Conservation (phyloP, 495 filamentous ascomycete species). For the Cairneyella variabilis region DNA sequence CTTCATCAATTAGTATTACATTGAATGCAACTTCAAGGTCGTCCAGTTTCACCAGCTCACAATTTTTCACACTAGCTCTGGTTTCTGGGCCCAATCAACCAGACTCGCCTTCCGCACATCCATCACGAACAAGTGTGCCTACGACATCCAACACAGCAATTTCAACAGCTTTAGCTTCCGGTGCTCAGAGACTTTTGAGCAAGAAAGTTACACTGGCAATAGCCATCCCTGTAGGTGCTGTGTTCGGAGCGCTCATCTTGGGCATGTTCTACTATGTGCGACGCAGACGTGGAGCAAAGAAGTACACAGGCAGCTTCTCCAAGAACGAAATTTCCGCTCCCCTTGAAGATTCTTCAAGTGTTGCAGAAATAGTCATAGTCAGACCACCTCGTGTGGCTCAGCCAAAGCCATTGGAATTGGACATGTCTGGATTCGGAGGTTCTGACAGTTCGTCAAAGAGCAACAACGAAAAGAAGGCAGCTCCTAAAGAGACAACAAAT, state of each 20-base stretch:
- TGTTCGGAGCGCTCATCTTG: conserved; percentile 6
- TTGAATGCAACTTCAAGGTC: conserved; percentile 47
- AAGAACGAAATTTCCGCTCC: conserved; percentile 18
- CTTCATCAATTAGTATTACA: conserved; percentile 41
- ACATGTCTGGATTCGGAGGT: conserved; percentile 13
- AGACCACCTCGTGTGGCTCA: not conserved
- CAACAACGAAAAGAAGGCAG: not conserved
- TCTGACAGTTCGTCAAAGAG: not conserved
- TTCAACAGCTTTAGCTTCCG: not conserved
- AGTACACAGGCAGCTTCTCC: not conserved
- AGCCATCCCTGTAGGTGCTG: conserved; percentile 5
- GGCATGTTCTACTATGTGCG: conserved; percentile 1
- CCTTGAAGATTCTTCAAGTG: conserved; percentile 1
- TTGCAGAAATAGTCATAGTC: conserved; percentile 2
- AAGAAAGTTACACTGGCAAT: conserved; percentile 9
- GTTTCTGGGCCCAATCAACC: conserved; percentile 19
- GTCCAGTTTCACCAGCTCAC: conserved; percentile 37
- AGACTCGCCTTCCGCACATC: conserved; percentile 6
- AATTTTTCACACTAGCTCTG: conserved; percentile 49
- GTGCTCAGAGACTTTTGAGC: not conserved
- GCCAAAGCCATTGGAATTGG: conserved; percentile 12
- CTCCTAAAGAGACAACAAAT: not conserved
- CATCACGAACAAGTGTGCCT: conserved; percentile 4
- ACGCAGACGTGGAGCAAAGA: conserved; percentile 2
- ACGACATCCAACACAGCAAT: conserved; percentile 6